These are phyloP conservation scores for Prunus campanulata DNA, from an alignment of 306 rosid species.

Conservation along the genomic window DNA sequence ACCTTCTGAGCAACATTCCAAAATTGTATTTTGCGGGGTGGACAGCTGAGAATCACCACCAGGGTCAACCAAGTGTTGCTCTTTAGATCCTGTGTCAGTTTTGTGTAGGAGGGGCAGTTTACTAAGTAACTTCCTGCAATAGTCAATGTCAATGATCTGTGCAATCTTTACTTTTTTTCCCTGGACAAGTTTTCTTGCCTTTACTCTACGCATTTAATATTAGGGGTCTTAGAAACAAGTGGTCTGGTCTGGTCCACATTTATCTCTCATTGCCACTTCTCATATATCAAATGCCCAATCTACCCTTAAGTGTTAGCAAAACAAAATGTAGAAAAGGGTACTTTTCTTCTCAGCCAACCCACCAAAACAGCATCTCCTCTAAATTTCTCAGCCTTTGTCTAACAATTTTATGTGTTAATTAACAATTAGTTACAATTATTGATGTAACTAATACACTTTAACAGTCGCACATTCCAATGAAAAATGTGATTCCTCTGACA, in stretches of 20 bases:
- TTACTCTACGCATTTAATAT: neutral
- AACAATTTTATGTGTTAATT: neutral
- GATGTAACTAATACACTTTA: neutral
- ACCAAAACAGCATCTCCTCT: no score
- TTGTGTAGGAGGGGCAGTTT: neutral
- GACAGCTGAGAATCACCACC: neutral
- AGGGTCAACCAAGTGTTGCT: slow-evolving; percentile 14
- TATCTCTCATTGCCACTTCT: neutral
- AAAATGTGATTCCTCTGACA: neutral
- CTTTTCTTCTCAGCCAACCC: no score
- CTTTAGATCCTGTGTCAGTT: slow-evolving; percentile 18
- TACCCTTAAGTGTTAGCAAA: neutral
- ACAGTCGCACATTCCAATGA: no score
- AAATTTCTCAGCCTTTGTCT: no score
- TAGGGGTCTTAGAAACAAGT: neutral
- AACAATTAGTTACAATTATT: neutral
- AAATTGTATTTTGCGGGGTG: neutral
- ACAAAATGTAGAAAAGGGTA: no score
- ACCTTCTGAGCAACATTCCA: slow-evolving; percentile 17
- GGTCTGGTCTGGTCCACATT: no score
- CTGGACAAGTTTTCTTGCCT: neutral
- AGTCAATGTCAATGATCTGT: neutral
- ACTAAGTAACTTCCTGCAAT: neutral
- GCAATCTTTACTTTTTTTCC: neutral
- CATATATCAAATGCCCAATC: neutral